Evolutionary conservation across 352 stramenopile species (phyloP).

Genomic region (Phytophthora cryptogea): DNA sequence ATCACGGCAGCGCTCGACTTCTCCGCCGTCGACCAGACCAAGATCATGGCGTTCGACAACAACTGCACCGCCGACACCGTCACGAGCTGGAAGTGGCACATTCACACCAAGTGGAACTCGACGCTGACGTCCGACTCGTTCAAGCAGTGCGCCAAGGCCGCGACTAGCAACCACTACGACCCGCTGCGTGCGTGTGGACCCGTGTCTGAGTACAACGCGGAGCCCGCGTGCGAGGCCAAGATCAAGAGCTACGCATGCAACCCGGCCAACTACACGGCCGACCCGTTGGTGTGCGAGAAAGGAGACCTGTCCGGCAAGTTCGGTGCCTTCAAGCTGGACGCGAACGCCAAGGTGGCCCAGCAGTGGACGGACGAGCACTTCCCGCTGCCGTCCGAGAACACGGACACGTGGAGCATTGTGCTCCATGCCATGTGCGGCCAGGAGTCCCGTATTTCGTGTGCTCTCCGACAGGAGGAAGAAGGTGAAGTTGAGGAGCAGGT

Average conservation of each 20-base stretch:
- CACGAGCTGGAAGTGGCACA: slow-evolving; percentile 60
- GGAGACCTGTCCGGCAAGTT: slow-evolving; percentile 71
- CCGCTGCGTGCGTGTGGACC: slow-evolving; percentile 46
- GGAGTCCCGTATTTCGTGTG: slow-evolving; percentile 53
- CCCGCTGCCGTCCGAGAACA: slow-evolving; percentile 43
- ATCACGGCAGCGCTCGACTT: slow-evolving; percentile 56
- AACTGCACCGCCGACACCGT: slow-evolving; percentile 43
- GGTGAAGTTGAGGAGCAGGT: slow-evolving; percentile 1
- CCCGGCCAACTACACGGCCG: slow-evolving; percentile 41
- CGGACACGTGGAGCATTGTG: slow-evolving; percentile 61
- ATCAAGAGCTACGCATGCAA: slow-evolving; percentile 48
- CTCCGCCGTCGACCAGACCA: slow-evolving; percentile 28
- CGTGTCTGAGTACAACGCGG: slow-evolving; percentile 46
- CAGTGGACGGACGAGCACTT: slow-evolving; percentile 56
- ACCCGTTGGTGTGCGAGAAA: slow-evolving; percentile 52
- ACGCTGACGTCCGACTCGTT: slow-evolving; percentile 38
- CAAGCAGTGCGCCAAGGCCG: slow-evolving; percentile 45
- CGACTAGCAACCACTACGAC: slow-evolving; percentile 62
- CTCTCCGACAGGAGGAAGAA: slow-evolving; percentile 22
- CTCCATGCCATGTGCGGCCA: slow-evolving; percentile 62
- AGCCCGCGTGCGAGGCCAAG: slow-evolving; percentile 32
- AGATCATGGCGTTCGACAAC: slow-evolving; percentile 36
- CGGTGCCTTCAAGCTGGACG: slow-evolving; percentile 37
- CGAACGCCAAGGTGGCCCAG: slow-evolving; percentile 25
- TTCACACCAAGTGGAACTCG: slow-evolving; percentile 55